Conservation (phyloP, 139 green algal genomes). For the Microglena sp. region DNA sequence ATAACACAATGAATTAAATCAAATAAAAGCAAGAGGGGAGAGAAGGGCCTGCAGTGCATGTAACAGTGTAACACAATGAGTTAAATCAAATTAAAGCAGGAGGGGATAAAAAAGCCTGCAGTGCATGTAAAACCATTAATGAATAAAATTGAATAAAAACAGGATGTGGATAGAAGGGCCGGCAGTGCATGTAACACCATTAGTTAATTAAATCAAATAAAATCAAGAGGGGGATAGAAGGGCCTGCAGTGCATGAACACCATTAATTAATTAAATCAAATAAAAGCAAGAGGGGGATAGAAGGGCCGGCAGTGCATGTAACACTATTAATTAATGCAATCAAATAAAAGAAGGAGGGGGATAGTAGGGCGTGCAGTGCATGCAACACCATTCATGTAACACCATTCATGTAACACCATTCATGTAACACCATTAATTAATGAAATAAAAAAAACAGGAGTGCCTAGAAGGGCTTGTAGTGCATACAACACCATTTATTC, state of each 20-base stretch:
- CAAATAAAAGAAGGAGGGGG: not conserved
- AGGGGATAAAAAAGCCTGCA: not conserved
- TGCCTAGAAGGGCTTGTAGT: too few species aligned
- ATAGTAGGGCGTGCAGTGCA: not conserved
- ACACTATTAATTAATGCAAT: too few species aligned
- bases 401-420: not conserved
- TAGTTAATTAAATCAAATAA: too few species aligned
- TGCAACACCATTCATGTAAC: not conserved
- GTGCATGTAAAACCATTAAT: not conserved
- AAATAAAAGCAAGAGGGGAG: slow-evolving; percentile 46
- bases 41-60: slow-evolving; percentile 14
- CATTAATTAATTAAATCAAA: too few species aligned
- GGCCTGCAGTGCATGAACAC: too few species aligned
- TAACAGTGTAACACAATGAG: too few species aligned
- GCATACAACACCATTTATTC: too few species aligned
- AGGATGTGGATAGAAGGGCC: slow-evolving; percentile 9
- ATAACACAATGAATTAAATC: too few species aligned
- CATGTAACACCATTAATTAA: not conserved
- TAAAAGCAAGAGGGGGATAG: slow-evolving; percentile 45
- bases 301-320: slow-evolving; percentile 7
- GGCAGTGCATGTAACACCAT: too few species aligned
- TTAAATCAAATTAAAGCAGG: too few species aligned
- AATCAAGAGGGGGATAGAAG: slow-evolving; percentile 31
- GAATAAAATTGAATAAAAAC: not conserved
- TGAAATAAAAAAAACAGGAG: too few species aligned